Percentiles rank a stretch among this genome's conserved stretches.
phyloP scores from a whole-genome alignment of 768 basidiomycete genomes.

The Termitomyces sp. region DNA sequence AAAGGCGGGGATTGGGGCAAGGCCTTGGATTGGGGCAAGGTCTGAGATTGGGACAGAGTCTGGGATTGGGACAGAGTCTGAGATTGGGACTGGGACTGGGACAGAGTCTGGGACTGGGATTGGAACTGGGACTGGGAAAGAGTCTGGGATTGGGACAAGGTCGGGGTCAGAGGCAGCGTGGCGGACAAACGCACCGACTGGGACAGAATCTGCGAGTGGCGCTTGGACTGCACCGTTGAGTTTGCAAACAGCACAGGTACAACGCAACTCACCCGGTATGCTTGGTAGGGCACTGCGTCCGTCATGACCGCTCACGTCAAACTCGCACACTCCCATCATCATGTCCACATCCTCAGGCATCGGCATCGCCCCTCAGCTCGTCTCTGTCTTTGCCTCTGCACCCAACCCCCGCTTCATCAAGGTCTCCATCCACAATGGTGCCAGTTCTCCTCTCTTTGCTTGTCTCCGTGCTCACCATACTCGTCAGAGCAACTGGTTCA shows the following conservation, averaged over 20 bases:
- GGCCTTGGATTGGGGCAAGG: conserved; percentile 17
- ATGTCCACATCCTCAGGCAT: conserved; percentile 83
- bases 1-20: conserved; percentile 18
- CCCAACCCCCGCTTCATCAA: conserved; percentile 70
- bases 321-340: conserved; percentile 12
- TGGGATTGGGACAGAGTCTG: conserved; percentile 8
- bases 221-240: not conserved
- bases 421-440: conserved; percentile 74
- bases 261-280: conserved; percentile 40
- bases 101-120: not conserved
- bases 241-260: accelerated
- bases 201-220: conserved; percentile 12
- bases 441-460: conserved; percentile 16
- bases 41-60: conserved; percentile 24
- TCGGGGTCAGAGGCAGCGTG: no score
- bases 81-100: not conserved
- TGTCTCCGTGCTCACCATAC: conserved; percentile 15
- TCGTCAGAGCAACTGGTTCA: conserved; percentile 65
- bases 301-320: conserved; percentile 21
- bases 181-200: not conserved
- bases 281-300: conserved; percentile 44
- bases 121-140: conserved; percentile 18
- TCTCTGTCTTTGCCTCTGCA: conserved; percentile 55
- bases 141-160: conserved; percentile 17
- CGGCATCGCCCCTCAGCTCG: conserved; percentile 54